These are phyloP conservation scores for Chimonanthus praecox DNA, from an alignment of 164 flowering plant genomes.

Conservation along the genomic window DNA sequence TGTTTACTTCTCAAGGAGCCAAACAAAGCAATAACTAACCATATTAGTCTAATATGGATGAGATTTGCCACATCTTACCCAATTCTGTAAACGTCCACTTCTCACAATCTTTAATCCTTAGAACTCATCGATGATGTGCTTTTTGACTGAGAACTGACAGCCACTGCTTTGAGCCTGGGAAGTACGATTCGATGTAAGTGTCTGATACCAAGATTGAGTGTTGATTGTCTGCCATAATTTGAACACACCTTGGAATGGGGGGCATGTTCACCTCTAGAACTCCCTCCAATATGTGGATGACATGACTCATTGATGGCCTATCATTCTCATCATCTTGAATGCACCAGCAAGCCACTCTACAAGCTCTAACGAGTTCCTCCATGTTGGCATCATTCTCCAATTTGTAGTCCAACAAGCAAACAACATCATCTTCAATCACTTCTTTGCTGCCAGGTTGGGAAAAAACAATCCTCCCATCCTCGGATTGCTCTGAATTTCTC, in stretches of 20 bases:
- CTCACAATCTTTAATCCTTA: too few species aligned
- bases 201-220: too few species aligned
- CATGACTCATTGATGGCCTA: slow-evolving; percentile 38
- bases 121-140: not conserved
- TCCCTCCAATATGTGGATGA: slow-evolving; percentile 37
- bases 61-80: too few species aligned
- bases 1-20: too few species aligned
- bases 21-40: too few species aligned
- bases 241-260: slow-evolving; percentile 28
- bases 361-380: slow-evolving; percentile 24
- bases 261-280: slow-evolving; percentile 27
- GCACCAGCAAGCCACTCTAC: slow-evolving; percentile 38
- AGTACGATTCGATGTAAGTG: too few species aligned
- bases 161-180: not conserved
- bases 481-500: slow-evolving; percentile 25
- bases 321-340: slow-evolving; percentile 22
- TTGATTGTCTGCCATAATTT: slow-evolving; percentile 15
- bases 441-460: slow-evolving; percentile 32
- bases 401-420: slow-evolving; percentile 25
- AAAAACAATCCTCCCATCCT: slow-evolving; percentile 21
- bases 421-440: slow-evolving; percentile 15
- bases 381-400: slow-evolving; percentile 25
- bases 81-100: too few species aligned
- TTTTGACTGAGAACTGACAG: not conserved
- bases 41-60: too few species aligned